Conservation (phyloP, 139 green algal genomes). For the Raphidocelis subcapitata region DNA sequence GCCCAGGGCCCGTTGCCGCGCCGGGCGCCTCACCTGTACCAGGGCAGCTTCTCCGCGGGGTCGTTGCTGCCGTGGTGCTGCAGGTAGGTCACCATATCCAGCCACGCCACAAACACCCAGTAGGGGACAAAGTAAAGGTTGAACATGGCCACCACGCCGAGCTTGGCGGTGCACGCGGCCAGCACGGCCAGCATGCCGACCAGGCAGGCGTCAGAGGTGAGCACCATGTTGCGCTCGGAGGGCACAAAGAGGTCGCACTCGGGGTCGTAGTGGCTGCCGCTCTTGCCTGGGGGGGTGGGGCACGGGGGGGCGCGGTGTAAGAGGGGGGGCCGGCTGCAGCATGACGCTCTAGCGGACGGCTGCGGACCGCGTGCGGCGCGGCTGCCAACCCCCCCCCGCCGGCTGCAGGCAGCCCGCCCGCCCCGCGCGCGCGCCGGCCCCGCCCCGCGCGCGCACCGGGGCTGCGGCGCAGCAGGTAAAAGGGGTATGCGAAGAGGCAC, state of each 20-base stretch:
- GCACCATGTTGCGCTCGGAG: slow-evolving; percentile 58
- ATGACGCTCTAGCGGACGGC: too few relatives aligned
- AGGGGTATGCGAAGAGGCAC: slow-evolving; percentile 89
- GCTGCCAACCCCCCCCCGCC: too few relatives aligned
- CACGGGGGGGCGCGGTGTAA: too few relatives aligned
- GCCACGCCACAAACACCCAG: slow-evolving; percentile 89
- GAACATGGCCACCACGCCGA: slow-evolving; percentile 78
- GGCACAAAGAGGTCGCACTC: slow-evolving; percentile 79
- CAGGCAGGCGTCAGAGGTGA: slow-evolving; percentile 82
- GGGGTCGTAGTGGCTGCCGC: slow-evolving; percentile 92
- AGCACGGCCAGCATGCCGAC: slow-evolving; percentile 81
- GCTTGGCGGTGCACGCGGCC: slow-evolving; percentile 60
- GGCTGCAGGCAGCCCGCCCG: too few relatives aligned
- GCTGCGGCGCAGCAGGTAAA: slow-evolving; percentile 84
- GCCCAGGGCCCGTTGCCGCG: too few relatives aligned
- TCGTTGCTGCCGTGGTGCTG: slow-evolving; percentile 88
- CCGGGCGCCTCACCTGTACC: slow-evolving; percentile 66
- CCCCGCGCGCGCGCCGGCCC: too few relatives aligned
- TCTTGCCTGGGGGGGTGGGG: slow-evolving; percentile 71
- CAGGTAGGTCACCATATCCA: slow-evolving; percentile 96
- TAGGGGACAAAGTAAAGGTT: slow-evolving; percentile 94
- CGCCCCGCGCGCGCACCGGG: too few relatives aligned
- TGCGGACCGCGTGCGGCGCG: too few relatives aligned
- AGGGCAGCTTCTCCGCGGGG: slow-evolving; percentile 81
- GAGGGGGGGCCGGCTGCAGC: too few relatives aligned